phyloP scores from a whole-genome alignment of 352 stramenopile genomes.

The Discostella stelligera region DNA sequence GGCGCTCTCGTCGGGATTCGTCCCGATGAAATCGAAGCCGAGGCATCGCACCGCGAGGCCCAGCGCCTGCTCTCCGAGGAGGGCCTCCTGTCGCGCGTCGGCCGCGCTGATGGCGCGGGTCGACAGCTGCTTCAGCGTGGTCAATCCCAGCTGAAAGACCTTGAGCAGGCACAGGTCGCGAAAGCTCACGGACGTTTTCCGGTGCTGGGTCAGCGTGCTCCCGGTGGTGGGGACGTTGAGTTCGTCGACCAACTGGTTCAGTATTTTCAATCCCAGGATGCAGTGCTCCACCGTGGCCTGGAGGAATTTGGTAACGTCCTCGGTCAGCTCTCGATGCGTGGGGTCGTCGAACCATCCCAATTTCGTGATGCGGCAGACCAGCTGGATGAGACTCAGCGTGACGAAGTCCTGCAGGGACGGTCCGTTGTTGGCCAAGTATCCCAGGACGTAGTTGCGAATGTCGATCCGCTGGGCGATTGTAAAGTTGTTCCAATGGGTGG shows the following conservation, averaged over 20 bases:
- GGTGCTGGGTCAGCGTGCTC: slow-evolving; percentile 94
- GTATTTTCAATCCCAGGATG: slow-evolving; percentile 96
- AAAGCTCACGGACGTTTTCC: slow-evolving; percentile 97
- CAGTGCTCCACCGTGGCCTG: slow-evolving; percentile 95
- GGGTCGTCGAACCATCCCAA: slow-evolving; percentile 98
- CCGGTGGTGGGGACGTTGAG: slow-evolving; percentile 93
- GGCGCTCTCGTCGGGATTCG: slow-evolving; percentile 95
- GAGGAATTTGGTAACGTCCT: slow-evolving; percentile 97
- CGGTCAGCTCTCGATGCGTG: slow-evolving; percentile 94
- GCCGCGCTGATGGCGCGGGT: slow-evolving; percentile 78
- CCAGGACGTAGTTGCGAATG: slow-evolving; percentile 95
- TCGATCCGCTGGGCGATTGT: slow-evolving; percentile 84
- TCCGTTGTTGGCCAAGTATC: slow-evolving; percentile 94
- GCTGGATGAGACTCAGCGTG: slow-evolving; percentile 92
- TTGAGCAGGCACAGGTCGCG: slow-evolving; percentile 93
- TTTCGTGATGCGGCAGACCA: slow-evolving; percentile 97
- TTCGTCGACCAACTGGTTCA: slow-evolving; percentile 97
- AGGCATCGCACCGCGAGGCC: slow-evolving; percentile 92
- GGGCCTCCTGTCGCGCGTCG: slow-evolving; percentile 87
- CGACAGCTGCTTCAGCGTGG: slow-evolving; percentile 93
- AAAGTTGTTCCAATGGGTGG: slow-evolving; percentile 96
- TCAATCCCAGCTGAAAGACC: slow-evolving; percentile 96
- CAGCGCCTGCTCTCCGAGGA: slow-evolving; percentile 91
- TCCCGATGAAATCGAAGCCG: slow-evolving; percentile 99
- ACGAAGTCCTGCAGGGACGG: slow-evolving; percentile 92